Conservation (phyloP, 2,329 filamentous ascomycete genomes). For the Aspergillus pseudonomiae region DNA sequence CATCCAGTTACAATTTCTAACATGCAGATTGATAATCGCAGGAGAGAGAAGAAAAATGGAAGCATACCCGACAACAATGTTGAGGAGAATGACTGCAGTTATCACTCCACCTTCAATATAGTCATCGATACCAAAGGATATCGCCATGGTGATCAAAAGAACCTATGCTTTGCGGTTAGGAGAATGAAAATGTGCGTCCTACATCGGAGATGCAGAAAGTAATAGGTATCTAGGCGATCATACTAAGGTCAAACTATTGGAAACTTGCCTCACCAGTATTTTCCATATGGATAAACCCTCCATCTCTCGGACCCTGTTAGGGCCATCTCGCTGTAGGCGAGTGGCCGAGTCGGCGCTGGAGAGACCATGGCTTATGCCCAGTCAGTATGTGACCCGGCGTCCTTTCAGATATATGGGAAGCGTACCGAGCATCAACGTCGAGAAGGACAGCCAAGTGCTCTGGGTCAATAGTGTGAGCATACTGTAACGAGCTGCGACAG, state of each 20-base stretch:
- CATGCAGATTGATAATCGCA: neutral
- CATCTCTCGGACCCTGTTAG: slow-evolving; percentile 72
- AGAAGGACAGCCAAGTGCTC: slow-evolving; percentile 24
- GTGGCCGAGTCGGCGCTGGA: slow-evolving; percentile 63
- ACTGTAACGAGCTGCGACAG: slow-evolving; percentile 17
- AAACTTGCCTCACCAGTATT: slow-evolving; percentile 75
- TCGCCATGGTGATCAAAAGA: slow-evolving; percentile 73
- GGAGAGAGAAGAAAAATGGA: no score
- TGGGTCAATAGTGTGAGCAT: slow-evolving; percentile 30
- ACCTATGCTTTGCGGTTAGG: slow-evolving; percentile 53
- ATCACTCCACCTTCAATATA: slow-evolving; percentile 64
- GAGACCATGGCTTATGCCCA: slow-evolving; percentile 59
- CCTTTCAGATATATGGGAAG: neutral
- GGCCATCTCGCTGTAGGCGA: slow-evolving; percentile 68
- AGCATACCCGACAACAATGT: slow-evolving; percentile 56
- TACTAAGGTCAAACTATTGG: slow-evolving; percentile 73
- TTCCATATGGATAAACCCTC: slow-evolving; percentile 73
- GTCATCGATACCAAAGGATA: slow-evolving; percentile 58
- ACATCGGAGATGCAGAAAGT: neutral
- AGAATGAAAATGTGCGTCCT: neutral
- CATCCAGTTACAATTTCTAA: neutral
- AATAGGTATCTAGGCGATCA: slow-evolving; percentile 21
- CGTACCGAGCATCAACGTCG: slow-evolving; percentile 29
- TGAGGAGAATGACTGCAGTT: slow-evolving; percentile 60
- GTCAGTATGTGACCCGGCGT: neutral